Conservation (phyloP, 306 rosid genomes). For the Dalbergia cochinchinensis region DNA sequence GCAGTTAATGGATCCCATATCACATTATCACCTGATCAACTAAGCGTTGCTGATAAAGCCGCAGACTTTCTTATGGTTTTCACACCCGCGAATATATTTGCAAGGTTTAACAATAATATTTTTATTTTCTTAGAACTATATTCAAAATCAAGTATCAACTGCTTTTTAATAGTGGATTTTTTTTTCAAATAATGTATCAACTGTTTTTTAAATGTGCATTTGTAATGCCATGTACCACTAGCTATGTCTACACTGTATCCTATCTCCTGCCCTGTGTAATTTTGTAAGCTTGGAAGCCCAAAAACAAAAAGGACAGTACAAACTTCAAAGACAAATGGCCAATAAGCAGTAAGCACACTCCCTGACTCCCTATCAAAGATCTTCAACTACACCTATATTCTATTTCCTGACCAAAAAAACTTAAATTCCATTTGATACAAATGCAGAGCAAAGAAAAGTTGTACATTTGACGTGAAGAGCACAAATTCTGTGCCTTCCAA, state of each 20-base stretch:
- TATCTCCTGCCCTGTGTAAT: neutral
- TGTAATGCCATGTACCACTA: neutral
- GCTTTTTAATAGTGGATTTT: neutral
- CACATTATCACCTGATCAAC: too few relatives aligned
- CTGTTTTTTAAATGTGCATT: neutral
- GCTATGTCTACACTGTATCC: neutral
- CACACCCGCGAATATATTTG: too few relatives aligned
- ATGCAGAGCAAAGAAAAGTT: neutral
- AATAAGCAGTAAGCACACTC: neutral
- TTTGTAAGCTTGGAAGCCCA: neutral
- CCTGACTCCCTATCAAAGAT: neutral
- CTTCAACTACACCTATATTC: neutral
- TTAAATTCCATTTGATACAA: neutral
- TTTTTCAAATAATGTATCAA: too few relatives aligned
- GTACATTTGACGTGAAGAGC: neutral
- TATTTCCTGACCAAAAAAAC: neutral
- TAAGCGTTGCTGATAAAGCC: too few relatives aligned
- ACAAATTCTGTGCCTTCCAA: slow-evolving; percentile 8
- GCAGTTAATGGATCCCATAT: too few relatives aligned
- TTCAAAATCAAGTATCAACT: neutral
- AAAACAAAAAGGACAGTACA: neutral
- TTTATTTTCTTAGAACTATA: too few relatives aligned
- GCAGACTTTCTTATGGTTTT: too few relatives aligned
- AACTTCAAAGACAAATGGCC: neutral
- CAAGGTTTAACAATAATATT: too few relatives aligned